These are phyloP conservation scores for Fusarium veterinarium DNA, from an alignment of 2,329 filamentous ascomycete genomes.

Conservation along the genomic window DNA sequence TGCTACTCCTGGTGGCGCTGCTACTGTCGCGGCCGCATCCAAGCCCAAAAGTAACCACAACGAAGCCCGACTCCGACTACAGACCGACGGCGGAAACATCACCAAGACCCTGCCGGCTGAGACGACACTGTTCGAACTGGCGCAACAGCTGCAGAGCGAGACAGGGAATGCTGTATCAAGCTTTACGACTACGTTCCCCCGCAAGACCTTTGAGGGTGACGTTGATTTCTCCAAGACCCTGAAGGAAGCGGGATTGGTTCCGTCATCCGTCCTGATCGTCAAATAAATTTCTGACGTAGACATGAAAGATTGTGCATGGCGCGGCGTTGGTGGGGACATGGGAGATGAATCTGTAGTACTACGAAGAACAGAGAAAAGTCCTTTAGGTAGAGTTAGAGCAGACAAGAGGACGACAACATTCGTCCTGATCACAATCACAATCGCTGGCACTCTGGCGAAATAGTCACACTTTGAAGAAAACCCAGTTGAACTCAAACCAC, in stretches of 20 bases:
- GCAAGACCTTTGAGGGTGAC: constrained; percentile 77
- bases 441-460: constrained; percentile 5
- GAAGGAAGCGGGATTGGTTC: constrained; percentile 90
- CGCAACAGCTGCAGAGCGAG: constrained; percentile 78
- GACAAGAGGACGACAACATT: neutral
- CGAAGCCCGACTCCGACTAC: constrained; percentile 84
- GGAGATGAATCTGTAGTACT: neutral
- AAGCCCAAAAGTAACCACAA: constrained; percentile 79
- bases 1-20: constrained; percentile 60
- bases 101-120: constrained; percentile 90
- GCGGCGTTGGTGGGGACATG: constrained; percentile 34
- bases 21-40: constrained; percentile 58
- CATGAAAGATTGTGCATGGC: constrained; percentile 31
- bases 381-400: constrained; percentile 26
- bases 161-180: constrained; percentile 76
- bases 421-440: constrained; percentile 3
- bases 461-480: constrained; percentile 25
- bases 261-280: constrained; percentile 89
- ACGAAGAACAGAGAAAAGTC: constrained; percentile 5
- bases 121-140: constrained; percentile 93
- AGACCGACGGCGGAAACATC: constrained; percentile 78
- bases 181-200: constrained; percentile 89
- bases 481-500: constrained; percentile 45
- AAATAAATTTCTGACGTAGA: constrained; percentile 54
- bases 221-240: constrained; percentile 88